Conservation (phyloP, 805 yeast genomes). For the Nakazawaea ernobii region DNA sequence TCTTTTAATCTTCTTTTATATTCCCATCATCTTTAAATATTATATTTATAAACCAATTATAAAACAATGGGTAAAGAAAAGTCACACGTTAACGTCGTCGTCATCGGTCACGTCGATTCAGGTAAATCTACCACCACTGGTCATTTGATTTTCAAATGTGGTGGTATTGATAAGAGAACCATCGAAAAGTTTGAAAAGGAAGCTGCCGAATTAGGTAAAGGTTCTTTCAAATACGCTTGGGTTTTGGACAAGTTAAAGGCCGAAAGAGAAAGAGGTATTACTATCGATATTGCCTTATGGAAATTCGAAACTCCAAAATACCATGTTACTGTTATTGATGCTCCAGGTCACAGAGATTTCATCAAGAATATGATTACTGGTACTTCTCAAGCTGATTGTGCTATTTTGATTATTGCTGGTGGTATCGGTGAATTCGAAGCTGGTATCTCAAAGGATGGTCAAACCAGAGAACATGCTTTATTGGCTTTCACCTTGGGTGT, state of each 20-base stretch:
- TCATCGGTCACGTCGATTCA: slow-evolving; percentile 99
- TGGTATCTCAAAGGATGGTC: slow-evolving; percentile 92
- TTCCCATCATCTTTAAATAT: not conserved
- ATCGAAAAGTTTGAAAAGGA: slow-evolving; percentile 97
- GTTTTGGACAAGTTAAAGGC: slow-evolving; percentile 93
- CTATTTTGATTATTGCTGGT: slow-evolving; percentile 85
- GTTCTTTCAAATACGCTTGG: slow-evolving; percentile 98
- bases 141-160: slow-evolving; percentile 98
- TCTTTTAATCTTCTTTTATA: not conserved
- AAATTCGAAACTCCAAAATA: slow-evolving; percentile 88
- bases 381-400: slow-evolving; percentile 92
- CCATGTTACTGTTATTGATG: slow-evolving; percentile 88
- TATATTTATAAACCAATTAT: too few relatives aligned
- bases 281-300: slow-evolving; percentile 90
- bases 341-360: slow-evolving; percentile 96
- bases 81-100: slow-evolving; percentile 99
- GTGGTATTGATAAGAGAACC: slow-evolving; percentile 99
- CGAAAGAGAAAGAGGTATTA: slow-evolving; percentile 96
- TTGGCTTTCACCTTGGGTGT: slow-evolving; percentile 89
- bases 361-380: slow-evolving; percentile 95
- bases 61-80: slow-evolving; percentile 81
- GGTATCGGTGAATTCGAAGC: slow-evolving; percentile 95
- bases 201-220: slow-evolving; percentile 96
- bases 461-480: slow-evolving; percentile 92
- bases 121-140: slow-evolving; percentile 99